phyloP scores from a whole-genome alignment of 73 alveolate genomes.

The Paramecium sexaurelia region DNA sequence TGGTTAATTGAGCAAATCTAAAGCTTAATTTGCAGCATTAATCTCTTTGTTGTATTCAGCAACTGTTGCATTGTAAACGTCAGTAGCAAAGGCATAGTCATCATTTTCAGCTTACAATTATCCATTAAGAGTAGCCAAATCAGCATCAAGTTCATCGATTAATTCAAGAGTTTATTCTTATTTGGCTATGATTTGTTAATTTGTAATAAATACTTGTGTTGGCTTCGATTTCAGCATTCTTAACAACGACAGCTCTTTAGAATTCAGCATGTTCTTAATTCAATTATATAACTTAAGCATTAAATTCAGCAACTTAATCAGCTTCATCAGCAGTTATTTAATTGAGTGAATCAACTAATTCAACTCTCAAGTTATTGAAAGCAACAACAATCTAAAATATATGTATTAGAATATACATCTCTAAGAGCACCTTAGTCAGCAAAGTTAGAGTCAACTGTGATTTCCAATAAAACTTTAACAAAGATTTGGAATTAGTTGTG shows the following conservation, averaged over 20 bases:
- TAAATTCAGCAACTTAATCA: not conserved
- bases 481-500: conserved; percentile 22
- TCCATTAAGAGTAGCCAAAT: conserved; percentile 50
- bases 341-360: conserved; percentile 54
- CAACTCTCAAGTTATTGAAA: conserved; percentile 27
- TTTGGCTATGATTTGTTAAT: not conserved
- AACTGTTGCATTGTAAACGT: not conserved
- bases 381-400: conserved; percentile 4
- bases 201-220: not conserved
- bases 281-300: conserved; percentile 1
- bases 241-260: conserved; percentile 58
- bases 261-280: conserved; percentile 56
- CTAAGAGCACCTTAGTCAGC: conserved; percentile 57
- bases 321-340: conserved; percentile 44
- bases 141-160: conserved; percentile 28
- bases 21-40: conserved; percentile 39
- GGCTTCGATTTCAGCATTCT: conserved; percentile 58
- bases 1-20: conserved; percentile 36
- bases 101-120: conserved; percentile 59
- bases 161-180: conserved; percentile 17
- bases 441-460: conserved; percentile 34
- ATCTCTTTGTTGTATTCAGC: conserved; percentile 46
- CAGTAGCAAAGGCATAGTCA: conserved; percentile 51
- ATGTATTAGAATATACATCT: not conserved
- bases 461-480: conserved; percentile 35